Evolutionary conservation across 2,329 filamentous ascomycete genomes (phyloP), one percentile per base, ranked within the genome.

Genomic region (Penicillium sp.): DNA sequence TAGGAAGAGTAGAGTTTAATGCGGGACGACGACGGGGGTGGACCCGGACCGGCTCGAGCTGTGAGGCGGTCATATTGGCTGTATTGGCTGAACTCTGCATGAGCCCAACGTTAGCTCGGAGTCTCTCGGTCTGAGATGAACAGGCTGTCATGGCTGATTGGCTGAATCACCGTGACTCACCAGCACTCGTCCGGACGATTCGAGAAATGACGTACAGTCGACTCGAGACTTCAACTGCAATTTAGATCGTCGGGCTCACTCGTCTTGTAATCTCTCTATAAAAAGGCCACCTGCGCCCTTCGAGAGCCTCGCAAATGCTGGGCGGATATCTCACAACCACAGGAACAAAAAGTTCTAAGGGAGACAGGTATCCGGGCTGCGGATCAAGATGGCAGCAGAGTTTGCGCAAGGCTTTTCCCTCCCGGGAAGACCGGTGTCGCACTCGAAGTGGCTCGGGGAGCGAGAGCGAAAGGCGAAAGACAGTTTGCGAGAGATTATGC

Each of bases 1-100:
- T 56, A 29, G 68, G 61, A 25, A 64, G 60, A 15, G 56, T 46
- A 20, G 60, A 55, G 49, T 62, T 65, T 60, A 67, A 61, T 50
- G 55, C 50, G 27, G 66, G 59, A 43, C 67, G 68, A 29, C 69
- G 67, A 40, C 70, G 70, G 33, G 66, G 68, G 48, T 70, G 61
- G 48, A 60, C 41, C 52, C 62, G 62, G 46, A 54, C 46, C 40
- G 50, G 50, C 23, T 63, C 60, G 46, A 57, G 48, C 47, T 63
- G 57, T 28, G 60, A 46, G 43, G 55, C 49, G 32, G 66, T 63
- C 66, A 69, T 70, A 57, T 60, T 66, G 49, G 56, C 44, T 28
- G 47, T 70, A 57, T 60, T 66, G 49, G 56, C 44, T 28, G 47
- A 28, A 29, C 45, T 49, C 48, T 55, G 38, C 38, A 29, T 25